A percentile compares a stretch with the other conserved stretches of the same genome.
phyloP scores from a whole-genome alignment of 2,329 filamentous ascomycete genomes.

The Amauroascus verrucosus region DNA sequence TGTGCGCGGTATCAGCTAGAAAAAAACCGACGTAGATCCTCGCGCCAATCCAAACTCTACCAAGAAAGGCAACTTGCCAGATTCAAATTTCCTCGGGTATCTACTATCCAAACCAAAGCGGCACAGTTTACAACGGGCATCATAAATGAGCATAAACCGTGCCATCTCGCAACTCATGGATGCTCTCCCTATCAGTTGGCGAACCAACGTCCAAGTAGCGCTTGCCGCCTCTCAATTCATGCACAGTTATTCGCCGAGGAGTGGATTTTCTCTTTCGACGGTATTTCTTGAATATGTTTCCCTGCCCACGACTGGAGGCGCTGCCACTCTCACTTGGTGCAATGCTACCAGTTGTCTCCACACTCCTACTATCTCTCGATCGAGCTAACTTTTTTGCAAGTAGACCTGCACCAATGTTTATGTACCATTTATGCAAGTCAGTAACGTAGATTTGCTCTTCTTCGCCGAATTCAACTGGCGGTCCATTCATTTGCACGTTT shows the following conservation, averaged over 20 bases:
- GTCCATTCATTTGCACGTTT: conserved; percentile 27
- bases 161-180: conserved; percentile 36
- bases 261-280: conserved; percentile 18
- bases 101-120: neutral
- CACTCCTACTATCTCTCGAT: conserved; percentile 23
- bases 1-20: too few species aligned
- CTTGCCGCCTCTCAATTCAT: conserved; percentile 35
- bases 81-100: neutral
- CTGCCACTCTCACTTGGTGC: conserved; percentile 22
- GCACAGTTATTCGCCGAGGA: conserved; percentile 32
- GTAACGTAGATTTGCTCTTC: conserved; percentile 31
- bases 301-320: conserved; percentile 1
- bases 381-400: conserved; percentile 22
- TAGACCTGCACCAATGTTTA: conserved; percentile 26
- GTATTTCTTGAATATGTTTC: conserved; percentile 14
- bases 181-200: conserved; percentile 28
- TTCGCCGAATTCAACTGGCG: conserved; percentile 32
- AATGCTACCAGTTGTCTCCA: conserved; percentile 24
- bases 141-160: conserved; percentile 33
- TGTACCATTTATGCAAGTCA: conserved; percentile 35
- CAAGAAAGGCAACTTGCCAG: neutral
- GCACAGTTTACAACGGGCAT: neutral
- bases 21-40: too few species aligned
- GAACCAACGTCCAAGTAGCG: conserved; percentile 35
- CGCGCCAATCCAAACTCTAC: too few species aligned